Evolutionary conservation across 2,329 filamentous ascomycete genomes (phyloP), one percentile per base, ranked within the genome.

Genomic region (Exutisphaerella laricina): DNA sequence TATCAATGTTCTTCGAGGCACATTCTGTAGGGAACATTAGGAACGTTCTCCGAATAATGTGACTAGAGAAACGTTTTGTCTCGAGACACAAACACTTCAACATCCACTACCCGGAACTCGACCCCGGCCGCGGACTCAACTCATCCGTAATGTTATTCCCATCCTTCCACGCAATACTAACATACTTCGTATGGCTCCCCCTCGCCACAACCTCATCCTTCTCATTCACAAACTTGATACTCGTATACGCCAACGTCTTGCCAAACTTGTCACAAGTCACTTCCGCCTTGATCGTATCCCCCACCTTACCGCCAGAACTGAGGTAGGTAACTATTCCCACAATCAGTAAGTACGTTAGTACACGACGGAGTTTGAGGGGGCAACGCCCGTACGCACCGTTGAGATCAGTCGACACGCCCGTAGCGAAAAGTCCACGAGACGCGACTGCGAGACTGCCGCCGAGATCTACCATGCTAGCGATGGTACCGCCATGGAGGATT

Each of bases 401-500:
- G 7, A 84, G 60, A 61, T 84, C 80, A 3, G 80, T 84, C 1
- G 78, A 81, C 2, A 84, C 80, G 5, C 80, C 80, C 0, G 80
- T 84, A 14, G 79, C 72, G 57, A 77, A 83, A 1, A 84, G 68
- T 0, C 80, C 80, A 23, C 74, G 68, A 0, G 80, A 83, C 5
- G 80, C 80, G 29, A 84, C 77, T 6, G 80, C 80, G 7, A 84
- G 66, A 12, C 78, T 82, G 16, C 80, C 80, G 4, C 80, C 79
- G 1, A 83, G 73, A 53, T 84, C 80, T 34, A 82, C 78, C 67
- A 89, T 81, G 59, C 80, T 85, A 3, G 85, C 85, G 20, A 90
- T 80, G 0, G 85, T 86, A 3, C 85, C 85, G 13, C 85, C 85
- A 56, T 90, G 85, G 20, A 89, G 74, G 25, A 83, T 88, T 40